Evolutionary conservation across 306 rosid genomes (phyloP).

Genomic region (Acmispon strigosus): DNA sequence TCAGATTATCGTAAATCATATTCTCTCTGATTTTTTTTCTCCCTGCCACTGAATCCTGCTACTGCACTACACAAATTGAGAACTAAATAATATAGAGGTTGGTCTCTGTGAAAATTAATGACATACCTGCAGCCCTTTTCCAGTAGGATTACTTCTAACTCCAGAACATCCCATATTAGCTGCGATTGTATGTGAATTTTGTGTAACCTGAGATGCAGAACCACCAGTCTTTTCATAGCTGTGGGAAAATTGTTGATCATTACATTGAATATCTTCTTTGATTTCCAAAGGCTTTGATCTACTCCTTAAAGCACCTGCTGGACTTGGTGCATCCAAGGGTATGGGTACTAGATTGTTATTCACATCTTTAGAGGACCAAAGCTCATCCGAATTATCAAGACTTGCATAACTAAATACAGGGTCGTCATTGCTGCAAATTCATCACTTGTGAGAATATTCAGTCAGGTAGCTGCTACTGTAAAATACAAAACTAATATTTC

Average conservation of each 20-base stretch:
- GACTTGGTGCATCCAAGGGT: conserved; percentile 32
- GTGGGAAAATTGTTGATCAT: conserved; percentile 34
- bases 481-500: background rate
- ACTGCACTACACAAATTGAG: background rate
- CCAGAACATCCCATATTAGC: conserved; percentile 38
- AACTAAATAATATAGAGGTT: background rate
- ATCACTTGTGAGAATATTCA: conserved; percentile 66
- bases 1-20: background rate
- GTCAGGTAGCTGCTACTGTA: conserved; percentile 34
- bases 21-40: too few relatives aligned
- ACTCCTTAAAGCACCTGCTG: conserved; percentile 28
- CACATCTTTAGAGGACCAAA: conserved; percentile 68
- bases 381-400: conserved; percentile 58
- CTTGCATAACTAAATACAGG: conserved; percentile 55
- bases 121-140: conserved; percentile 52
- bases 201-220: conserved; percentile 38
- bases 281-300: conserved; percentile 36
- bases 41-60: background rate
- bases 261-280: conserved; percentile 42
- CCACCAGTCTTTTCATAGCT: conserved; percentile 29
- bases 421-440: conserved; percentile 84
- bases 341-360: conserved; percentile 33
- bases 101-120: conserved; percentile 1
- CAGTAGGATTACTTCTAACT: conserved; percentile 31
- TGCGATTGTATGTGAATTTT: conserved; percentile 26